phyloP scores from a whole-genome alignment of 352 stramenopile genomes.

The Pythium scleroteichum region DNA sequence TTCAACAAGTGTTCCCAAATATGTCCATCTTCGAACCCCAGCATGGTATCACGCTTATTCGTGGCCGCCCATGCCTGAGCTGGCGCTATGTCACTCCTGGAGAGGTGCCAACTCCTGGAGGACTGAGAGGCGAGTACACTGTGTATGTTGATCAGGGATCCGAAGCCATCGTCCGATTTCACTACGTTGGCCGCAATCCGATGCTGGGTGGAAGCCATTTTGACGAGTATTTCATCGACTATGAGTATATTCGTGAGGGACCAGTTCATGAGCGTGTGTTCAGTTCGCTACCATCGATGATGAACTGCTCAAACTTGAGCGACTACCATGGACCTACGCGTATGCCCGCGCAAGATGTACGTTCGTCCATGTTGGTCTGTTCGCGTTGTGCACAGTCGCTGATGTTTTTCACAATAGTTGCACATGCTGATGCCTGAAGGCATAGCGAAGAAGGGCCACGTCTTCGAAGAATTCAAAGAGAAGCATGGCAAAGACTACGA shows the following conservation, averaged over 20 bases:
- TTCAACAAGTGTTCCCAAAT: slow-evolving; percentile 88
- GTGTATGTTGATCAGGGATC: slow-evolving; percentile 81
- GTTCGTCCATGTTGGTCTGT: slow-evolving; percentile 7
- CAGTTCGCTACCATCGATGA: slow-evolving; percentile 59
- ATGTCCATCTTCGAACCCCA: slow-evolving; percentile 83
- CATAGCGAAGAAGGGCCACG: slow-evolving; percentile 43
- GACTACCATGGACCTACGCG: slow-evolving; percentile 52
- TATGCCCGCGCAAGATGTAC: slow-evolving; percentile 65
- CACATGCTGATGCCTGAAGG: slow-evolving; percentile 84
- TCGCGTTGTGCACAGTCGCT: no score
- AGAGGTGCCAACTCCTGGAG: slow-evolving; percentile 54
- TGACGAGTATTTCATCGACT: slow-evolving; percentile 91
- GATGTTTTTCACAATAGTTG: slow-evolving; percentile 44
- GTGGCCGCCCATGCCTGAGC: slow-evolving; percentile 72
- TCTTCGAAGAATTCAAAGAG: slow-evolving; percentile 72
- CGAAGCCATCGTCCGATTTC: slow-evolving; percentile 79
- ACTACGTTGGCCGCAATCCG: slow-evolving; percentile 84
- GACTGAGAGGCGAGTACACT: slow-evolving; percentile 82
- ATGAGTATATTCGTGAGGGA: slow-evolving; percentile 82
- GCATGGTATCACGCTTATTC: slow-evolving; percentile 73
- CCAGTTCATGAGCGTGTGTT: slow-evolving; percentile 71
- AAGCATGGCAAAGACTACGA: slow-evolving; percentile 64
- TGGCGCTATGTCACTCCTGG: slow-evolving; percentile 79
- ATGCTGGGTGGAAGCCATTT: slow-evolving; percentile 88
- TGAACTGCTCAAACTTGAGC: slow-evolving; percentile 80